phyloP scores from a whole-genome alignment of 2,329 filamentous ascomycete species.

The Bimuria novae-zelandiae region DNA sequence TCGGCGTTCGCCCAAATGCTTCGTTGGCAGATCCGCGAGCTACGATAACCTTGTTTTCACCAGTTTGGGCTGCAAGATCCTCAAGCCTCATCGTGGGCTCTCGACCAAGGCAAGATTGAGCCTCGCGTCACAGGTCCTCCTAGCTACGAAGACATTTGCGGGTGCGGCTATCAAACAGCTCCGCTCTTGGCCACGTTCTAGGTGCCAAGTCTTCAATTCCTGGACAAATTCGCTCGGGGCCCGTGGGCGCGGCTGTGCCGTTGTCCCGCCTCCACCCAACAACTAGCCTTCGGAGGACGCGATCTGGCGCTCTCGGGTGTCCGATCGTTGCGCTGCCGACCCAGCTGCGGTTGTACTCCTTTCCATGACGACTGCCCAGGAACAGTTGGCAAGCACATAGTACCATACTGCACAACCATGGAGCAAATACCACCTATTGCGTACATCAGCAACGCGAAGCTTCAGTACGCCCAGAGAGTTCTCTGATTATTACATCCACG shows the following conservation, averaged over 20 bases:
- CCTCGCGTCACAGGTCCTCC: slow-evolving; percentile 3
- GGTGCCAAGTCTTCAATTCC: slow-evolving; percentile 1
- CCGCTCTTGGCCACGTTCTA: no score
- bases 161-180: no score
- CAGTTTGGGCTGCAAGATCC: not conserved
- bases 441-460: not conserved
- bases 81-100: no score
- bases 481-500: not conserved
- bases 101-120: not conserved
- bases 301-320: slow-evolving; percentile 2
- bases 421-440: not conserved
- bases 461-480: not conserved
- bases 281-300: not conserved
- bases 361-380: no score
- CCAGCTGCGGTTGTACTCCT: not conserved
- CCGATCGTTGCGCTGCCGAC: slow-evolving; percentile 3
- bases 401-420: not conserved
- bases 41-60: slow-evolving; percentile 1
- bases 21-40: slow-evolving; percentile 2
- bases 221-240: slow-evolving; percentile 14
- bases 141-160: no score
- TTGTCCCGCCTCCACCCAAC: slow-evolving; percentile 7
- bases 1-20: not conserved
- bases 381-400: not conserved
- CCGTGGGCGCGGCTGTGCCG: slow-evolving; percentile 7